These are phyloP conservation scores for Pichia rugopelliculosa DNA, from an alignment of 805 yeast species.

Conservation along the genomic window DNA sequence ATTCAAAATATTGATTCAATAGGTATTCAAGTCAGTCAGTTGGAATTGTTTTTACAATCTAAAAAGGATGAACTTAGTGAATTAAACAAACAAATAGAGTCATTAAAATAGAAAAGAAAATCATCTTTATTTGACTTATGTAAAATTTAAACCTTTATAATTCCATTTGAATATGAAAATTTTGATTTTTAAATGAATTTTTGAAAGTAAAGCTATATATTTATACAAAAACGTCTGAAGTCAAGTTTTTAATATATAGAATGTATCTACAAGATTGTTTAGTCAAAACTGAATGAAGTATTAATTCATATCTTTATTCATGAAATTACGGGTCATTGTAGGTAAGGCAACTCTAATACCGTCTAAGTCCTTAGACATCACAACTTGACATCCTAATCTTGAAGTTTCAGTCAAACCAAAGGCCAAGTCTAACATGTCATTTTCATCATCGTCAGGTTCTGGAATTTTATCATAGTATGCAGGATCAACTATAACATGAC, in stretches of 20 bases:
- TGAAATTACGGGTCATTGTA: constrained; percentile 93
- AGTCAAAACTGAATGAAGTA: too few relatives aligned
- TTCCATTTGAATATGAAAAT: neutral
- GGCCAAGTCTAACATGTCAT: constrained; percentile 96
- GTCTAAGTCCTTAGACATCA: constrained; percentile 83
- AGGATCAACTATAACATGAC: constrained; percentile 95
- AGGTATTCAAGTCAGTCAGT: constrained; percentile 65
- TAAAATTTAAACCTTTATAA: neutral
- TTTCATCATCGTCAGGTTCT: constrained; percentile 96
- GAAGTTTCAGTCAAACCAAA: constrained; percentile 97
- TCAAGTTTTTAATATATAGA: too few relatives aligned
- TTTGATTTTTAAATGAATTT: too few relatives aligned
- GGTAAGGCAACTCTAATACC: constrained; percentile 94
- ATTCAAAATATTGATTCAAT: constrained; percentile 59
- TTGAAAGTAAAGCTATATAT: too few relatives aligned
- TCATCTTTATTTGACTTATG: neutral
- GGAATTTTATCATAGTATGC: constrained; percentile 85
- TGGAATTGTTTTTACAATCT: constrained; percentile 58
- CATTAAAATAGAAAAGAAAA: constrained; percentile 7
- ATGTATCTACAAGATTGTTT: neutral
- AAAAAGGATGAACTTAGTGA: constrained; percentile 55
- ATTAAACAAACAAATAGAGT: constrained; percentile 34
- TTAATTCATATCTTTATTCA: constrained; percentile 62
- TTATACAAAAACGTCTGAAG: neutral
- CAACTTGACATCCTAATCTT: constrained; percentile 89